Conservation (phyloP, 208 protist genomes). For the Herpetomonas tarakana region DNA sequence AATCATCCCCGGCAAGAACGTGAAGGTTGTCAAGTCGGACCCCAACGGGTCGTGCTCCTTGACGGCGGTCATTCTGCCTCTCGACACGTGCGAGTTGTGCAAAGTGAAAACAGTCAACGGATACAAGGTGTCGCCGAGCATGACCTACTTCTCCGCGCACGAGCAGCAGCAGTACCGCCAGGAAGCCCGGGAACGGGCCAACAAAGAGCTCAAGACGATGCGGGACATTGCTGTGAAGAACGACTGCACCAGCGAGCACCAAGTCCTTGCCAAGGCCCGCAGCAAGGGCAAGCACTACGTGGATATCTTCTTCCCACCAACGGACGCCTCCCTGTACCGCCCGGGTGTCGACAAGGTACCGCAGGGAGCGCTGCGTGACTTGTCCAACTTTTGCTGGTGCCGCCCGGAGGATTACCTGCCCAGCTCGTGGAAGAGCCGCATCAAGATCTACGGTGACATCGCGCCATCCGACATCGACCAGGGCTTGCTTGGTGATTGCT, state of each 20-base stretch:
- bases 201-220: constrained; percentile 21
- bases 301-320: constrained; percentile 52
- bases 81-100: constrained; percentile 42
- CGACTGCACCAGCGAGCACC: constrained; percentile 28
- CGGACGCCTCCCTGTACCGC: constrained; percentile 34
- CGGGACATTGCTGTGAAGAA: constrained; percentile 15
- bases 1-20: constrained; percentile 15
- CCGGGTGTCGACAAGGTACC: constrained; percentile 33
- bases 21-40: constrained; percentile 19
- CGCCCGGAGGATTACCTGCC: constrained; percentile 55
- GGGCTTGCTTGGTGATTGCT: constrained; percentile 65
- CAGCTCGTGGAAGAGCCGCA: constrained; percentile 30
- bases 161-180: constrained; percentile 13
- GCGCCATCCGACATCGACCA: constrained; percentile 67
- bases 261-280: constrained; percentile 30
- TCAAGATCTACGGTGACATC: constrained; percentile 32
- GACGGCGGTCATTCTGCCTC: constrained; percentile 24
- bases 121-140: constrained; percentile 24
- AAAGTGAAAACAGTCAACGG: constrained; percentile 33
- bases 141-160: constrained; percentile 21
- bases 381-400: constrained; percentile 36
- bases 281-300: constrained; percentile 34
- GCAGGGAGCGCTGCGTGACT: constrained; percentile 18
- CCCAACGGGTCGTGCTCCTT: constrained; percentile 19
- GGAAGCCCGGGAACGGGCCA: constrained; percentile 10